Conservation (phyloP, 139 green algal genomes). For the Haematococcus sp. region DNA sequence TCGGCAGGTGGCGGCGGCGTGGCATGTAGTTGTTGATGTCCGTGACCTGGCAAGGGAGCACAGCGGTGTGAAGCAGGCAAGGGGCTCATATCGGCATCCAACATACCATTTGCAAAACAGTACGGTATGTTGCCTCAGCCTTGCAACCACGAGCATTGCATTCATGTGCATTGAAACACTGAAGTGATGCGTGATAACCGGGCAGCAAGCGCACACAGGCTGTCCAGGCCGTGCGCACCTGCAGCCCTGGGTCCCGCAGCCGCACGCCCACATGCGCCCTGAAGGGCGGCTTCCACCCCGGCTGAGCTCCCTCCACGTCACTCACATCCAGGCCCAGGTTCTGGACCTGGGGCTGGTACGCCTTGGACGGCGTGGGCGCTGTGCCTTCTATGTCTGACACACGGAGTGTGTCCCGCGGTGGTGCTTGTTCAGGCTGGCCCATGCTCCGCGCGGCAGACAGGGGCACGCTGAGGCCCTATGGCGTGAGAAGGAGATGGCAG, state of each 20-base stretch:
- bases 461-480: neutral
- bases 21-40: conserved; percentile 16
- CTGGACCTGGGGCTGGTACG: neutral
- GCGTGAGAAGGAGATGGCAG: no score
- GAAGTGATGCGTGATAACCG: no score
- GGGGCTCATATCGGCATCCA: no score
- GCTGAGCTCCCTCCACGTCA: conserved; percentile 22
- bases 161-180: no score
- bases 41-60: neutral
- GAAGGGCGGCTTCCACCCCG: conserved; percentile 32
- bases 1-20: neutral
- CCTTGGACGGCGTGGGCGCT: neutral
- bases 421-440: neutral
- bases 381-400: conserved; percentile 21
- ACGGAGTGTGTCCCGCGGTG: neutral
- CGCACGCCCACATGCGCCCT: conserved; percentile 25
- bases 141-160: no score
- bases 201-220: no score
- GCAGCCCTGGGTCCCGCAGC: conserved; percentile 26
- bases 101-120: no score
- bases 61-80: neutral
- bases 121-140: no score
- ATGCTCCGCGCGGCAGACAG: neutral
- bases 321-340: neutral
- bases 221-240: conserved; percentile 10